These are phyloP conservation scores for Aspergillus kassunensis DNA, from an alignment of 495 filamentous ascomycete species.

Conservation along the genomic window DNA sequence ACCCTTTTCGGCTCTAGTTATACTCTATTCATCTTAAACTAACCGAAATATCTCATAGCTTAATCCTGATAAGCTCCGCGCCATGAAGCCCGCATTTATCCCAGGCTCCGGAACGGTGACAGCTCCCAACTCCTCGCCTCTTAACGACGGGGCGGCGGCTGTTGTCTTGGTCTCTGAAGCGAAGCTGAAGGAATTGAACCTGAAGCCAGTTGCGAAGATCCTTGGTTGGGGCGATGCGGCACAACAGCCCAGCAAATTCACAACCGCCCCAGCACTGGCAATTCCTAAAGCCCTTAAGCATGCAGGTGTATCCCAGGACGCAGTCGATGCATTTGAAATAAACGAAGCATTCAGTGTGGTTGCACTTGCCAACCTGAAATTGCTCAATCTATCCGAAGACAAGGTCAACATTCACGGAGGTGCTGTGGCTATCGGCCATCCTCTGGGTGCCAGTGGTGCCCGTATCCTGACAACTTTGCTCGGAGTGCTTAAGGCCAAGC, in stretches of 20 bases:
- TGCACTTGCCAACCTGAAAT: constrained; percentile 89
- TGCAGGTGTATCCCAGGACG: constrained; percentile 67
- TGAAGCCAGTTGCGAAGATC: constrained; percentile 92
- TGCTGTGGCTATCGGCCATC: constrained; percentile 93
- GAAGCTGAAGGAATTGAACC: constrained; percentile 78
- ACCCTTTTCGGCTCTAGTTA: too few species aligned
- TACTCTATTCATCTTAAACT: too few species aligned
- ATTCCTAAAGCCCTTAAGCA: constrained; percentile 96
- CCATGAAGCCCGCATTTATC: constrained; percentile 81
- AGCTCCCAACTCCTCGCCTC: constrained; percentile 92
- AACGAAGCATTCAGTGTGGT: constrained; percentile 99
- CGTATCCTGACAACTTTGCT: constrained; percentile 89
- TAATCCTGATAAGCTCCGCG: constrained; percentile 84
- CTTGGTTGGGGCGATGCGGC: constrained; percentile 95
- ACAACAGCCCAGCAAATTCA: constrained; percentile 88
- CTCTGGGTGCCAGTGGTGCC: constrained; percentile 87
- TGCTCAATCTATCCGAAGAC: constrained; percentile 70
- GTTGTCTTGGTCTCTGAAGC: constrained; percentile 87
- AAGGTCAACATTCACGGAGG: constrained; percentile 96
- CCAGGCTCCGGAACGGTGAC: constrained; percentile 82
- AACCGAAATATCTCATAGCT: too few species aligned
- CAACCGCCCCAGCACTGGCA: constrained; percentile 87
- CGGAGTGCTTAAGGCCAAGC: constrained; percentile 82
- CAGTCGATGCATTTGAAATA: constrained; percentile 94
- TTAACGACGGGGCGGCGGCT: constrained; percentile 91